phyloP scores from a whole-genome alignment of 805 yeast genomes.

The Zygotorulaspora florentina region DNA sequence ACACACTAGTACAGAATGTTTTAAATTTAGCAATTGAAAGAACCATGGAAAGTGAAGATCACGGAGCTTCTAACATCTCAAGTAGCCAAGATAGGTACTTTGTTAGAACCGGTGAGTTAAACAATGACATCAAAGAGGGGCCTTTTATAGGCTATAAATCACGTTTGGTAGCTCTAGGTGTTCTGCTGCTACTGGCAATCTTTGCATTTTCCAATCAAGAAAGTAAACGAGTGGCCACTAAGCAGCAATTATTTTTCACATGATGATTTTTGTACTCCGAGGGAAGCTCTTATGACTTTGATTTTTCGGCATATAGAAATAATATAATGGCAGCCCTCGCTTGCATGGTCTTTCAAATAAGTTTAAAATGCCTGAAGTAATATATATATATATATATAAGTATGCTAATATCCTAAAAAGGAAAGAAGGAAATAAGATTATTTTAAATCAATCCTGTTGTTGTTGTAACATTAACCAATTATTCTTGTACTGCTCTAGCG shows the following conservation, averaged over 20 bases:
- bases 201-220: background rate
- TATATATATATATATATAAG: conserved; percentile 4
- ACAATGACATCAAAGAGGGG: background rate
- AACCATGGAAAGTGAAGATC: conserved; percentile 1
- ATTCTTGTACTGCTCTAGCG: conserved; percentile 36
- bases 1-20: conserved; percentile 12
- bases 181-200: background rate
- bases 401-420: conserved; percentile 6
- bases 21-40: conserved; percentile 18
- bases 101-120: conserved; percentile 5
- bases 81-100: background rate
- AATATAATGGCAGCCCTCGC: too few species aligned
- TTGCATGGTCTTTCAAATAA: too few species aligned
- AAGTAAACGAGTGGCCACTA: background rate
- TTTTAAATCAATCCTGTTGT: conserved; percentile 18
- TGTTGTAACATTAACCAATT: conserved; percentile 37
- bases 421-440: background rate
- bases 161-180: conserved; percentile 2
- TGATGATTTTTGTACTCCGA: background rate
- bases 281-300: background rate
- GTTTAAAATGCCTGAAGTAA: conserved; percentile 4
- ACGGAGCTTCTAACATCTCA: background rate
- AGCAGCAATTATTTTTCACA: background rate
- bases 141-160: background rate
- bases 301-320: too few species aligned